Conservation (phyloP, 1,284 basidiomycete genomes). For the Porphyrellus sp. region DNA sequence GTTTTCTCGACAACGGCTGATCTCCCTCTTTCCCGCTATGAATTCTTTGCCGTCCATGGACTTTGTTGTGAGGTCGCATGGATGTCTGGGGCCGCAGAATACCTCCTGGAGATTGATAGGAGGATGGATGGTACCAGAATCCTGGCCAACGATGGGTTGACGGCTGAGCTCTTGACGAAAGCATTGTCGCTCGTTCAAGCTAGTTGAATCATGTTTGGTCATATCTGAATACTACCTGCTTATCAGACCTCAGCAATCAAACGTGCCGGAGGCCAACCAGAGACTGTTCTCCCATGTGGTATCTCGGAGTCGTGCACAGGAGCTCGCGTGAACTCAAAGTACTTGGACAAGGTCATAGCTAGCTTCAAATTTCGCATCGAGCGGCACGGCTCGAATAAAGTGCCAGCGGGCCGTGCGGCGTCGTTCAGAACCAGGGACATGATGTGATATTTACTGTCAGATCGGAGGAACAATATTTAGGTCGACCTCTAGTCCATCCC, state of each 20-base stretch:
- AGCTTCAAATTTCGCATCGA: constrained; percentile 41
- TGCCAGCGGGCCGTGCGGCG: constrained; percentile 11
- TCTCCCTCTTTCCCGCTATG: not conserved
- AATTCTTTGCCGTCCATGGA: not conserved
- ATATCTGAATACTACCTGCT: too few species aligned
- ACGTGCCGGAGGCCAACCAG: too few species aligned
- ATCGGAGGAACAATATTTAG: not conserved
- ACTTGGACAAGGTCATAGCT: constrained; percentile 8
- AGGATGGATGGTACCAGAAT: not conserved
- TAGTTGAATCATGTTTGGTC: too few species aligned
- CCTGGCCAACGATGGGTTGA: not conserved
- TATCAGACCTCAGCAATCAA: too few species aligned
- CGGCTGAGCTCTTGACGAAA: not conserved
- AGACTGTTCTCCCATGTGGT: too few species aligned
- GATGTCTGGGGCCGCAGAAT: not conserved
- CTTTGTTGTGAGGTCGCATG: not conserved
- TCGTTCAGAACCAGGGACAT: not conserved
- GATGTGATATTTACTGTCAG: too few species aligned
- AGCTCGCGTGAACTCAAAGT: too few species aligned
- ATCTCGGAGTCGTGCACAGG: too few species aligned
- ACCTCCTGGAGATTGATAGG: not conserved
- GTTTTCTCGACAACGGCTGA: not conserved
- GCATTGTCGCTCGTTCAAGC: not conserved
- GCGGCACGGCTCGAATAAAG: not conserved
- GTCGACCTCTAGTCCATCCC: constrained; percentile 46